phyloP scores from a whole-genome alignment of 441 rosid species.

The Corymbia calophylla region DNA sequence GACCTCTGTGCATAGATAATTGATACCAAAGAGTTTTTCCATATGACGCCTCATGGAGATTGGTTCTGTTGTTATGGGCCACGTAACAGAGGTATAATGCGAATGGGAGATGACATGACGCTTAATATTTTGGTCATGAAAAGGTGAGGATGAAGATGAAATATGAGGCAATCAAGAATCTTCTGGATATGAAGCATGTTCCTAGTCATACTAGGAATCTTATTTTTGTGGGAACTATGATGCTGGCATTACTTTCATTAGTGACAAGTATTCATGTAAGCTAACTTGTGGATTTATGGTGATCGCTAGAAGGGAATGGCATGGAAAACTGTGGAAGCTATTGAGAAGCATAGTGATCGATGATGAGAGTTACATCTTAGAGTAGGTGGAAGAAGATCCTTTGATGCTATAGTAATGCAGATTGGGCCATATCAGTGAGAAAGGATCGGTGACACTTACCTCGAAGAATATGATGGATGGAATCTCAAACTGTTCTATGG shows the following conservation, averaged over 20 bases:
- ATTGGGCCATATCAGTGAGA: too few species aligned
- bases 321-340: neutral
- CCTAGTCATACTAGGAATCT: neutral
- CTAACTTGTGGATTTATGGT: neutral
- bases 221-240: neutral
- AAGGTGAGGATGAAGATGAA: too few species aligned
- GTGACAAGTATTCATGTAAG: neutral
- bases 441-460: too few species aligned
- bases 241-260: neutral
- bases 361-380: neutral
- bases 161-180: neutral
- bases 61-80: too few species aligned
- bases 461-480: too few species aligned
- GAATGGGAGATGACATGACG: too few species aligned
- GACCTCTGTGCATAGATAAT: neutral
- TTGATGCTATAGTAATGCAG: too few species aligned
- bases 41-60: too few species aligned
- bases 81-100: too few species aligned
- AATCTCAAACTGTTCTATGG: fast-evolving
- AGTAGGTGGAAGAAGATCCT: neutral
- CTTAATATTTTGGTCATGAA: too few species aligned
- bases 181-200: neutral
- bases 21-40: fast-evolving
- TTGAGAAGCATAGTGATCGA: neutral
- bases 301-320: neutral